A percentile compares a stretch with the other conserved stretches of the same genome.
Conservation (phyloP, 1,139 yeast species). For the Lodderomyces orthopsilosis region DNA sequence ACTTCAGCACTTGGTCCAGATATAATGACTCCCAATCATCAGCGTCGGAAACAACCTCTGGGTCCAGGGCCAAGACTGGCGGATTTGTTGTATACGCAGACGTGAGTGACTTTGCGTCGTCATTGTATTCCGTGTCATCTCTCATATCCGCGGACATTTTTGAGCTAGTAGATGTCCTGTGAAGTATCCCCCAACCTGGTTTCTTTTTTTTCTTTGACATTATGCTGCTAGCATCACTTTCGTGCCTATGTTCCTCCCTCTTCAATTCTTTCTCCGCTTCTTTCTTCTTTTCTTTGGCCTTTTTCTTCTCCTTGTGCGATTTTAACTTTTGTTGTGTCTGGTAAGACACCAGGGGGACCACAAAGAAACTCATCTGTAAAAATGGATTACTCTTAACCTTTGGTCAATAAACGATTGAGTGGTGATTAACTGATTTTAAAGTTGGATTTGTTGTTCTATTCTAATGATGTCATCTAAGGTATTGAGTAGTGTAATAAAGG, state of each 20-base stretch:
- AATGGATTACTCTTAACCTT: neutral
- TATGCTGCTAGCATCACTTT: neutral
- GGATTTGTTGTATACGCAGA: constrained; percentile 1
- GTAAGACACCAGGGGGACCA: constrained; percentile 31
- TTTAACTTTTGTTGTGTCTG: constrained; percentile 34
- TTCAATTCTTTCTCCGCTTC: constrained; percentile 10
- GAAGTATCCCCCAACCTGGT: neutral
- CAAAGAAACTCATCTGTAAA: constrained; percentile 26
- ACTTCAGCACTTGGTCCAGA: constrained; percentile 2
- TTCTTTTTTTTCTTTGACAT: constrained; percentile 3
- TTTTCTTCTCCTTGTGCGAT: constrained; percentile 15
- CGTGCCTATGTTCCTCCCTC: constrained; percentile 2
- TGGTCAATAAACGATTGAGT: neutral
- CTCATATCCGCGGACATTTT: constrained; percentile 5
- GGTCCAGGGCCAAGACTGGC: neutral
- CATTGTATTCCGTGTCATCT: constrained; percentile 1
- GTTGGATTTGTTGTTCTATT: neutral
- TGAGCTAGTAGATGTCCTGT: constrained; percentile 4
- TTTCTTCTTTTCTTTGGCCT: constrained; percentile 10
- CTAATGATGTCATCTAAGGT: neutral
- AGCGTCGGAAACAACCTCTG: neutral
- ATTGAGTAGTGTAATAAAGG: neutral
- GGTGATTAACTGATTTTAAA: neutral
- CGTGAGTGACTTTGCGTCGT: constrained; percentile 7
- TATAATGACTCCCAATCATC: constrained; percentile 1